Percentiles rank a stretch among this genome's conserved stretches.
Evolutionary conservation across 1,284 basidiomycete genomes (phyloP).

Genomic region (Tylopilus sp.): DNA sequence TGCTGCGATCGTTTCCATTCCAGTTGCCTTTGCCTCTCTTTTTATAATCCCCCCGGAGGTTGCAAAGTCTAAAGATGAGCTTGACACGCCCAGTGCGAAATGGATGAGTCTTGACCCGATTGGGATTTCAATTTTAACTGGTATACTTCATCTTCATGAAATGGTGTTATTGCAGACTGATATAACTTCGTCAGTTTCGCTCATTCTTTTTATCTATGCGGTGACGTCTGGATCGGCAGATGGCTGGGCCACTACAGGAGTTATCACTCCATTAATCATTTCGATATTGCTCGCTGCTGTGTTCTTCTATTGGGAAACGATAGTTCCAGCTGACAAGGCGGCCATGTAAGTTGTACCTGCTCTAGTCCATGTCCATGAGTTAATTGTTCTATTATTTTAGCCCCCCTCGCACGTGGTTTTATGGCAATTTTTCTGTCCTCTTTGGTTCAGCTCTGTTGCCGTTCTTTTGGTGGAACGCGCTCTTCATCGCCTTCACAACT

Average conservation of each 20-base stretch:
- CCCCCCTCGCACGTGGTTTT: conserved; percentile 42
- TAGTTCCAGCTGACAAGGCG: conserved; percentile 33
- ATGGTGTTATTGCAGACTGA: conserved; percentile 6
- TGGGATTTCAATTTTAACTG: conserved; percentile 34
- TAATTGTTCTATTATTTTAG: conserved; percentile 19
- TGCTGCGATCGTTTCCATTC: conserved; percentile 39
- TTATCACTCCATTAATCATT: conserved; percentile 38
- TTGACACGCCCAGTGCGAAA: conserved; percentile 7
- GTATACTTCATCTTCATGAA: conserved; percentile 16
- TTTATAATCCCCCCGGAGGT: conserved; percentile 29
- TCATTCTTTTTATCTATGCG: conserved; percentile 43
- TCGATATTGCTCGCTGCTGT: conserved; percentile 35
- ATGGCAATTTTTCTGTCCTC: conserved; percentile 41
- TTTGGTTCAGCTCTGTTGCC: conserved; percentile 39
- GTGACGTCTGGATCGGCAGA: conserved; percentile 39
- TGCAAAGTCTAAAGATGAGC: not conserved
- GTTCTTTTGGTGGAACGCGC: conserved; percentile 39
- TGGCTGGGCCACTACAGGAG: conserved; percentile 39
- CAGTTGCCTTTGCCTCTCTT: conserved; percentile 36
- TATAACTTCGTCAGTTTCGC: conserved; percentile 22
- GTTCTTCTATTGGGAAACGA: conserved; percentile 44
- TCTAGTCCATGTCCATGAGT: not conserved
- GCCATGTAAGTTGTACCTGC: conserved; percentile 31
- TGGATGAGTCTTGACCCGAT: conserved; percentile 33
- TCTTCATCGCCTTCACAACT: conserved; percentile 33